Evolutionary conservation across 305 asterid species (phyloP).

Genomic region (Fraxinus greggii): DNA sequence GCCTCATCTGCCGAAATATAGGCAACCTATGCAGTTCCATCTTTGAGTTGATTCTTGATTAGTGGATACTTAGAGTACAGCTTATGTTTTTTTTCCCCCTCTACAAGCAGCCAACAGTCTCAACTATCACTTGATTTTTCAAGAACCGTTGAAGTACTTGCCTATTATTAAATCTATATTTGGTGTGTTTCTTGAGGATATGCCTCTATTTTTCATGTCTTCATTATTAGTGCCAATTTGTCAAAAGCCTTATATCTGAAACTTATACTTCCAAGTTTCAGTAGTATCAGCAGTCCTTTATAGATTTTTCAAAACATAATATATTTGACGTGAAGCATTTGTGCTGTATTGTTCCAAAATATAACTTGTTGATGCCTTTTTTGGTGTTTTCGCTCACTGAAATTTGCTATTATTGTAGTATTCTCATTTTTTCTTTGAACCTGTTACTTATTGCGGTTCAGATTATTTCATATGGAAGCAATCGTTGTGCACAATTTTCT

Average conservation of each 20-base stretch:
- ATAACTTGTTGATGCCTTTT: neutral
- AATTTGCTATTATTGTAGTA: neutral
- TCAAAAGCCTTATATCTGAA: conserved; percentile 15
- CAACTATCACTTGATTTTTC: neutral
- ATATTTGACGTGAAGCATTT: conserved; percentile 13
- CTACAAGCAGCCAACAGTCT: neutral
- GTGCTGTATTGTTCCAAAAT: neutral
- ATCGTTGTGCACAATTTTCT: conserved; percentile 60
- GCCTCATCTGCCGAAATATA: conserved; percentile 6
- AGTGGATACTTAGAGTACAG: neutral
- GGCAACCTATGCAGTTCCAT: conserved; percentile 1
- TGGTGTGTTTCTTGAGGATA: conserved; percentile 1
- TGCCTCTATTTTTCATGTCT: neutral
- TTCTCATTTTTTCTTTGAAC: conserved; percentile 16
- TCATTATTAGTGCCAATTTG: conserved; percentile 15
- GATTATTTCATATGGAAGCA: conserved; percentile 79
- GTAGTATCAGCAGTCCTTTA: conserved; percentile 7
- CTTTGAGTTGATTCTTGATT: conserved; percentile 16
- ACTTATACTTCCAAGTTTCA: neutral
- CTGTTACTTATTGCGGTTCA: conserved; percentile 34
- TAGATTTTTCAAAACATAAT: neutral
- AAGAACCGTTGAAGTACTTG: neutral
- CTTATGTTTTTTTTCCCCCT: neutral
- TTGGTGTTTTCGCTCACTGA: conserved; percentile 5
- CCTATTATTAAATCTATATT: neutral